A percentile compares a stretch with the other conserved stretches of the same genome.
Conservation (phyloP, 148 eudicot genomes). For the Camellia granthamiana region DNA sequence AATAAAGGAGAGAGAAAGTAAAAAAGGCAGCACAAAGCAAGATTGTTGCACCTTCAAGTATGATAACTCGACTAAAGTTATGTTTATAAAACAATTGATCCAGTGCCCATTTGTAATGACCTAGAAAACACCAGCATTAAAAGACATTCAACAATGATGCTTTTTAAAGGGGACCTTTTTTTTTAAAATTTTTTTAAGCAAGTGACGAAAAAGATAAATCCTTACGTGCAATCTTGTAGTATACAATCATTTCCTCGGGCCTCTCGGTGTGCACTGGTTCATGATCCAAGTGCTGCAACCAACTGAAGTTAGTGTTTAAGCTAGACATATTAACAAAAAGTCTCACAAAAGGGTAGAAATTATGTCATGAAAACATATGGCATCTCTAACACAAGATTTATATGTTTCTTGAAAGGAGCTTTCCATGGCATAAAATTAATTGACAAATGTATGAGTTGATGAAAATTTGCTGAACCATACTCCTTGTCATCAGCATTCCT, state of each 20-base stretch:
- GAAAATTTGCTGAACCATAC: neutral
- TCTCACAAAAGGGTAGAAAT: neutral
- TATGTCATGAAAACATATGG: neutral
- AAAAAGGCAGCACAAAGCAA: conserved; percentile 3
- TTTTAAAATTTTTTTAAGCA: neutral
- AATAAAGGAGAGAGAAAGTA: neutral
- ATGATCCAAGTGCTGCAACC: conserved; percentile 85
- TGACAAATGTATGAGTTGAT: neutral
- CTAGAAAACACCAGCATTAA: conserved; percentile 35
- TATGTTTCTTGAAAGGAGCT: neutral
- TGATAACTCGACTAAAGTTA: conserved; percentile 78
- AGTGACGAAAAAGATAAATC: conserved; percentile 13
- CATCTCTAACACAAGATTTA: neutral
- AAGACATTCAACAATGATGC: neutral
- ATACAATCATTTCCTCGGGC: conserved; percentile 90
- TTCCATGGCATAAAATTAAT: conserved; percentile 5
- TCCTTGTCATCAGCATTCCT: conserved; percentile 13
- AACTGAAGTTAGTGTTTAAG: conserved; percentile 24
- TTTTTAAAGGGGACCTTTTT: neutral
- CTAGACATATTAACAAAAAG: conserved; percentile 1
- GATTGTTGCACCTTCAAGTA: conserved; percentile 75
- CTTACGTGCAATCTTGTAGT: conserved; percentile 98
- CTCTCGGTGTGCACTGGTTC: conserved; percentile 77
- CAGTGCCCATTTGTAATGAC: conserved; percentile 99
- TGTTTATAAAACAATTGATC: conserved; percentile 83